phyloP scores from a whole-genome alignment of 225 moss, liverwort and hornwort genomes.

The Climacium dendroides region DNA sequence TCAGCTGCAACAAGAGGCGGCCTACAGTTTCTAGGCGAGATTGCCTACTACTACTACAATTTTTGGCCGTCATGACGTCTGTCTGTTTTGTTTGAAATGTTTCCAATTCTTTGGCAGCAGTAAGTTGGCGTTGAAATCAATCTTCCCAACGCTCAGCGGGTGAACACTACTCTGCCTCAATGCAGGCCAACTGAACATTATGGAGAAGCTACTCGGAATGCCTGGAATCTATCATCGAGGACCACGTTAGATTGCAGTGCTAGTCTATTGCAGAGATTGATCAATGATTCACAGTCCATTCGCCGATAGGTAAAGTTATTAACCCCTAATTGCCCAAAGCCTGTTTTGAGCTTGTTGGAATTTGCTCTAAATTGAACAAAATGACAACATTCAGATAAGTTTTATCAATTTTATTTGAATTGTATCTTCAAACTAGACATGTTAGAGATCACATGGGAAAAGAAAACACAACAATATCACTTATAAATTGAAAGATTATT shows the following conservation, averaged over 20 bases:
- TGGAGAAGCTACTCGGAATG: neutral
- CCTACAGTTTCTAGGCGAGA: no score
- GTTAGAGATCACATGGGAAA: no score
- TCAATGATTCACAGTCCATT: neutral
- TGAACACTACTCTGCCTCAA: neutral
- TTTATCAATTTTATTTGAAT: no score
- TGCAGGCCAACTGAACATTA: neutral
- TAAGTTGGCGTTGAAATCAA: neutral
- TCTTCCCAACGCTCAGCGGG: neutral
- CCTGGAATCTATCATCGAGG: neutral
- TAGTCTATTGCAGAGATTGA: neutral
- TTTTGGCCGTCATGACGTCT: neutral
- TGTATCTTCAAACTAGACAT: no score
- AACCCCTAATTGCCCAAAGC: no score
- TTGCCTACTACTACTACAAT: no score
- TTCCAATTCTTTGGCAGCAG: neutral
- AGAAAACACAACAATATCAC: no score
- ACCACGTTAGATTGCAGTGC: neutral
- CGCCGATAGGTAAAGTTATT: neutral
- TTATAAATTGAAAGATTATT: no score
- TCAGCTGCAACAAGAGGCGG: no score
- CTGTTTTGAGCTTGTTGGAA: no score
- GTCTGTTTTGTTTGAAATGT: neutral
- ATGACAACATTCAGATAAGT: no score
- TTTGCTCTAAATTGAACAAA: no score